These are phyloP conservation scores for Dothideomycetes sp. DNA, from an alignment of 2,329 filamentous ascomycete species.

Conservation along the genomic window DNA sequence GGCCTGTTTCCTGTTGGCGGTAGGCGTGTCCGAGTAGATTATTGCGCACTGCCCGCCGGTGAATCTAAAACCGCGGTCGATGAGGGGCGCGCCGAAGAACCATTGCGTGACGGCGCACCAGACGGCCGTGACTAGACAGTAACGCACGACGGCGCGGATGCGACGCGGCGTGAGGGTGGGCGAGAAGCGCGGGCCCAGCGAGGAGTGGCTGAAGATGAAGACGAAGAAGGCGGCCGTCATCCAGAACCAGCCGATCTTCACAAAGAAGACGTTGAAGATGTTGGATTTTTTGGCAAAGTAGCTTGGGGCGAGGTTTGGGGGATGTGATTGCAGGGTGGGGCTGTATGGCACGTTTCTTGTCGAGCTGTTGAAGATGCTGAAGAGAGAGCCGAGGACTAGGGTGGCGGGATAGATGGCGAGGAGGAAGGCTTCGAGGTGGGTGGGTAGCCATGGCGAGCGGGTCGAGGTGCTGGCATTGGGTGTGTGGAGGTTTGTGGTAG, in stretches of 20 bases:
- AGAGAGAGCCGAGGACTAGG: slow-evolving; percentile 71
- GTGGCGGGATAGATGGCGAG: slow-evolving; percentile 65
- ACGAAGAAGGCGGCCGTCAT: slow-evolving; percentile 61
- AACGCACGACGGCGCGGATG: slow-evolving; percentile 56
- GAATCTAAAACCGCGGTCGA: slow-evolving; percentile 80
- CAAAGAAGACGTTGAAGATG: slow-evolving; percentile 83
- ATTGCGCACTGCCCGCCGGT: slow-evolving; percentile 76
- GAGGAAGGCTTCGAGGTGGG: slow-evolving; percentile 52
- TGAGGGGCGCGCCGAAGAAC: slow-evolving; percentile 85
- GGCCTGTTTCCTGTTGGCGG: slow-evolving; percentile 26
- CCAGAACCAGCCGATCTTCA: slow-evolving; percentile 95
- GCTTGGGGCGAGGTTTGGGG: slow-evolving; percentile 48
- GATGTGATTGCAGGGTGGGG: slow-evolving; percentile 50
- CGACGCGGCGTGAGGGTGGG: slow-evolving; percentile 32
- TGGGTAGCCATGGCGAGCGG: slow-evolving; percentile 54
- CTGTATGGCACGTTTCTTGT: slow-evolving; percentile 55
- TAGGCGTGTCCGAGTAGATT: slow-evolving; percentile 23
- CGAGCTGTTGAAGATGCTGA: slow-evolving; percentile 69
- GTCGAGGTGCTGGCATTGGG: neutral
- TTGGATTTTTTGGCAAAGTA: slow-evolving; percentile 96
- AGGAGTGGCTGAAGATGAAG: slow-evolving; percentile 60
- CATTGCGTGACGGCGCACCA: slow-evolving; percentile 92
- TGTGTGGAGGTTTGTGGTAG: slow-evolving; percentile 1
- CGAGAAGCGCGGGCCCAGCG: slow-evolving; percentile 32
- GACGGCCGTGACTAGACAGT: slow-evolving; percentile 58